Base-by-base conservation (phyloP, 1,284 basidiomycete genomes). In the Coniferiporia sulphurascens region DNA sequence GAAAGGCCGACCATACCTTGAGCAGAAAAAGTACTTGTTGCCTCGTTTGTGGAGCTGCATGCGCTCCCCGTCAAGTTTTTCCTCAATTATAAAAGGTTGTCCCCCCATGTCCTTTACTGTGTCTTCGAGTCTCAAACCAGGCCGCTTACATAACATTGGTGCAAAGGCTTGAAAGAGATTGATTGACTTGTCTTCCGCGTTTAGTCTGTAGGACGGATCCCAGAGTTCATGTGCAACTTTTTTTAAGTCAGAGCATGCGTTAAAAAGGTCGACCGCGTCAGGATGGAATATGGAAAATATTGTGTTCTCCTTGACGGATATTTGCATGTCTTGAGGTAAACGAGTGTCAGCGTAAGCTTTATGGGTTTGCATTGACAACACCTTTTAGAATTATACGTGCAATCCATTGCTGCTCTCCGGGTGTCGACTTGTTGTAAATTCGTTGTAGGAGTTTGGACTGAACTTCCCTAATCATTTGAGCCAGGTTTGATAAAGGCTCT, bases 31-130 rank as follows among this genome's bases (percentile, higher is more conserved):
- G 70, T 91, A 98, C 69, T 92, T 85, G 61, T 90, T 87, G 1
- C 89, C 91, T 52, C 87, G 79, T 72, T 92, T 96, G 69, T 98
- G 95, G 53, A 98, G 67, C 70, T 98, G 95, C 72, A 98, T 94
- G 32, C 95, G 78, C 71, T 98, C 95, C 1, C 95, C 95, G 68
- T 98, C 95, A 1, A 97, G 80, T 71, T 98, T 98, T 74, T 98
- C 95, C 70, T 98, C 95, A 50, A 98, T 90, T 63, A 93, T 77
- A 70, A 97, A 97, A 53, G 80, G 73, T 12, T 75, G 65, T 45
- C 83, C 84, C 21, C 82, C 82, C 83, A 97, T 94, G 55, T 89
- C 82, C 65, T 89, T 91, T 52, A 95, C 85, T 0, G 93, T 85
- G 15, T 89, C 87, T 64, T 89, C 88, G 34, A 95, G 83, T 60